These are phyloP conservation scores for Oryza rufipogon DNA, from an alignment of 176 grass and related monocot genomes.

Conservation along the genomic window DNA sequence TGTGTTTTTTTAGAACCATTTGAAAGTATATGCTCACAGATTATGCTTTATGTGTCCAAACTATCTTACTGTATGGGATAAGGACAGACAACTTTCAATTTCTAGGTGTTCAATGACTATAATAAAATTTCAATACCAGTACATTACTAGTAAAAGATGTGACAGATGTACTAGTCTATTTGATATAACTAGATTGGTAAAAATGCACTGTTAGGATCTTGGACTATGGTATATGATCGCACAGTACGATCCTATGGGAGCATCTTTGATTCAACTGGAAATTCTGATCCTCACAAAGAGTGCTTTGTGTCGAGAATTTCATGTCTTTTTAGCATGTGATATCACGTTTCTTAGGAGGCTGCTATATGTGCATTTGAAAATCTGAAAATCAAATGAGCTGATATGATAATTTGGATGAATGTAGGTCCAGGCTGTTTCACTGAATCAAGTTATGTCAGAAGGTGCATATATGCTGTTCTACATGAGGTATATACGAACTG, in stretches of 20 bases:
- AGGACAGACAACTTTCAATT: not conserved
- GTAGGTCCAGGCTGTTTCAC: slow-evolving; percentile 80
- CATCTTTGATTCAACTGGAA: not conserved
- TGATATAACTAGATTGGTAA: not conserved
- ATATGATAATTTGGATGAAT: slow-evolving; percentile 21
- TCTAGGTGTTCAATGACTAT: not conserved
- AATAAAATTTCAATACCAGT: not conserved
- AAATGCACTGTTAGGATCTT: not conserved
- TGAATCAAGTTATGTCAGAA: slow-evolving; percentile 98
- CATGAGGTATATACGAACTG: slow-evolving; percentile 52
- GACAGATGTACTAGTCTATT: not conserved
- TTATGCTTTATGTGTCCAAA: not conserved
- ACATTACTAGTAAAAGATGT: not conserved
- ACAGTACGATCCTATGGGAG: not conserved
- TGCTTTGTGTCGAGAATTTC: not conserved
- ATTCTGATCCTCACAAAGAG: not conserved
- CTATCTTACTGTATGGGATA: not conserved
- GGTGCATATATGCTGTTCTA: slow-evolving; percentile 99
- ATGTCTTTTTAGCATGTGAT: slow-evolving; percentile 1
- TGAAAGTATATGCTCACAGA: not conserved
- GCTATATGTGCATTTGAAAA: slow-evolving; percentile 14
- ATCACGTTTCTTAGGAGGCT: not conserved
- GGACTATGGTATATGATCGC: not conserved
- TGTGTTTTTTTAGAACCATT: not conserved
- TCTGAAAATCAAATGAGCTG: slow-evolving; percentile 6